Evolutionary conservation across 495 filamentous ascomycete species (phyloP), one percentile per base, ranked within the genome.

Genomic region (Choiromyces venosus): DNA sequence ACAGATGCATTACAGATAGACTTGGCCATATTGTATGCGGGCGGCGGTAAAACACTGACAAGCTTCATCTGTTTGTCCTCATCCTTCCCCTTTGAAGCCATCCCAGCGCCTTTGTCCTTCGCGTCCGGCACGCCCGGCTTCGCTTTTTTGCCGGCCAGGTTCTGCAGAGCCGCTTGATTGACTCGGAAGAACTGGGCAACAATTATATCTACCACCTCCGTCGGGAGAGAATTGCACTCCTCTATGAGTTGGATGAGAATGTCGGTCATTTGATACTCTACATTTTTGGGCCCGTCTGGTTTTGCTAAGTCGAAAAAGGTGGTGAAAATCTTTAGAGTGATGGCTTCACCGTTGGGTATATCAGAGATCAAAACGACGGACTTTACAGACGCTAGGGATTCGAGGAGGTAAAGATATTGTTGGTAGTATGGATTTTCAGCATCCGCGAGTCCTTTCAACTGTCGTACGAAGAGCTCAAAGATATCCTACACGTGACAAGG

Each of bases 11-110:
- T 95, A 82, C 95, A 99, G 38, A 99, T 90, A 8, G 90, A 90
- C 82, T 94, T 96, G 38, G 95, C 93, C 92, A 97, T 97, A 76
- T 92, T 92, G 81, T 99, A 98, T 1, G 95, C 93, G 37, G 93
- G 87, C 4, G 94, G 93, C 21, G 73, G 76, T 19, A 79, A 42
- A 12, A 71, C 67, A 39, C 68, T 73, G 36, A 79, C 73, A 52
- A 93, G 89, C 71, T 96, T 92, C 79, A 95, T 96, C 37, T 92
- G 82, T 76, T 88, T 92, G 36, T 90, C 87, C 71, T 92, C 89
- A 12, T 87, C 71, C 61, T 85, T 86, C 33, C 46, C 71, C 40
- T 80, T 76, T 19, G 42, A 46, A 12, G 64, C 66, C 16, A 61
- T 40, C 19, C 68, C 46, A 10, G 74, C 42, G 5, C 40, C 42